Evolutionary conservation across 352 stramenopile species (phyloP).

Genomic region (Phytophthora sp.): DNA sequence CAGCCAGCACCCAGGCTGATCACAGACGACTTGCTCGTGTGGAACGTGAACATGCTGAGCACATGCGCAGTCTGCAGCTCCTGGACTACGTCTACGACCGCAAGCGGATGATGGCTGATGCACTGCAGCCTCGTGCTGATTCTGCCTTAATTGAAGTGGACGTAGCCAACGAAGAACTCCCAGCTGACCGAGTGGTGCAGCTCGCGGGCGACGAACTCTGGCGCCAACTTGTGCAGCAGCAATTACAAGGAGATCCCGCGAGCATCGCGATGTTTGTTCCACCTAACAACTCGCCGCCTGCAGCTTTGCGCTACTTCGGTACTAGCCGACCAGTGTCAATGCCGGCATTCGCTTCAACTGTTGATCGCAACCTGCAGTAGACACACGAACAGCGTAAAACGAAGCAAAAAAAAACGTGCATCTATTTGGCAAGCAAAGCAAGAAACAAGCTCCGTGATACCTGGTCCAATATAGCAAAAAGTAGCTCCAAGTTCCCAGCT

Average conservation of each 20-base stretch:
- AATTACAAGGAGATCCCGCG: conserved; percentile 33
- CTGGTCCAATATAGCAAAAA: conserved; percentile 13
- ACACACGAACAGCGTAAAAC: conserved; percentile 7
- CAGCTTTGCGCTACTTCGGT: conserved; percentile 72
- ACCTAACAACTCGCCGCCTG: conserved; percentile 64
- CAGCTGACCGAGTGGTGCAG: conserved; percentile 37
- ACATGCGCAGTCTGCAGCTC: conserved; percentile 76
- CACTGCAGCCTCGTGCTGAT: conserved; percentile 54
- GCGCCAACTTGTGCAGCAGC: conserved; percentile 48
- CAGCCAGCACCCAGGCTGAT: conserved; percentile 52
- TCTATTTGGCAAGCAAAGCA: conserved; percentile 55
- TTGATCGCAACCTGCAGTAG: conserved; percentile 40
- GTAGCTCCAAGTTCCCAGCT: conserved; percentile 11
- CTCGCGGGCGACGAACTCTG: conserved; percentile 56
- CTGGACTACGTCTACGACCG: conserved; percentile 78
- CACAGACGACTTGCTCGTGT: conserved; percentile 47
- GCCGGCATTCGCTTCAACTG: conserved; percentile 59
- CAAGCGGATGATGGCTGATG: conserved; percentile 52
- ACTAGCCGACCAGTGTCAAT: conserved; percentile 42
- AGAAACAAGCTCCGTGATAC: conserved; percentile 21
- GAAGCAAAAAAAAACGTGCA: conserved; percentile 41
- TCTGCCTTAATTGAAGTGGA: conserved; percentile 61
- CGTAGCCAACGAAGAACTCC: conserved; percentile 36
- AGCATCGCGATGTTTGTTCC: conserved; percentile 60
- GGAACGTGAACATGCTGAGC: conserved; percentile 67